Percentiles rank a stretch among this genome's conserved stretches.
Conservation (phyloP, 192 early-diverging fungal species). For the Coemansia sp. region DNA sequence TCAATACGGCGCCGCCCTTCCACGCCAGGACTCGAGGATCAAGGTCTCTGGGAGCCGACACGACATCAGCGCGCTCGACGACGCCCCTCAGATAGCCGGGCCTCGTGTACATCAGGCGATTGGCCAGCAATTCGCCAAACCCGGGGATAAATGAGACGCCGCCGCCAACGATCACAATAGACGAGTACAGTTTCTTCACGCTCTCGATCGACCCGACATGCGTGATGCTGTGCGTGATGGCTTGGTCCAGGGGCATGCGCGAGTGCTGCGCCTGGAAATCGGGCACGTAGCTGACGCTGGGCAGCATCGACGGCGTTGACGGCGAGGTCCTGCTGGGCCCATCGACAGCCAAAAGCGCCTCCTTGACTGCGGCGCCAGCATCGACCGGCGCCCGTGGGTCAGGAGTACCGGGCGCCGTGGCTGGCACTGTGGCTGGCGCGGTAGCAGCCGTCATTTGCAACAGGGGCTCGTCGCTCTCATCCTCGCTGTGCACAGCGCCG, state of each 20-base stretch:
- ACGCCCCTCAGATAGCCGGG: constrained; percentile 28
- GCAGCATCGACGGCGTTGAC: constrained; percentile 14
- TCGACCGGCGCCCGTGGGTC: constrained; percentile 13
- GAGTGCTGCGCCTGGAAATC: constrained; percentile 40
- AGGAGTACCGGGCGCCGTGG: constrained; percentile 28
- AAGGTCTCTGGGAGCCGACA: constrained; percentile 81
- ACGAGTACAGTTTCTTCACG: constrained; percentile 70
- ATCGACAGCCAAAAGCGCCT: constrained; percentile 1
- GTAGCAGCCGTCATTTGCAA: constrained; percentile 14
- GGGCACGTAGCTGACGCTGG: constrained; percentile 24
- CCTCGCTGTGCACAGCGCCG: neutral
- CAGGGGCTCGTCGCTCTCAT: constrained; percentile 5
- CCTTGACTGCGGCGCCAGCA: neutral
- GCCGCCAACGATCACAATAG: constrained; percentile 85
- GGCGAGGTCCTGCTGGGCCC: constrained; percentile 13
- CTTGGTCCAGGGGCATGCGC: constrained; percentile 65
- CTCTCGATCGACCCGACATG: constrained; percentile 70
- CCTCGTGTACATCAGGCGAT: constrained; percentile 37
- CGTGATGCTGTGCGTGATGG: constrained; percentile 71
- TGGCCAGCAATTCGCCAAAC: constrained; percentile 54
- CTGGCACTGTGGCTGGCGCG: constrained; percentile 31
- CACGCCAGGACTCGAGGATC: constrained; percentile 83
- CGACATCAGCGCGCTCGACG: constrained; percentile 65
- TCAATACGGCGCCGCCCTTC: constrained; percentile 85
- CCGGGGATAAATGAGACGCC: constrained; percentile 70